Percentiles rank a stretch among this genome's conserved stretches.
These are phyloP conservation scores for Coniella vitis DNA, from an alignment of 2,329 filamentous ascomycete species.

Conservation along the genomic window DNA sequence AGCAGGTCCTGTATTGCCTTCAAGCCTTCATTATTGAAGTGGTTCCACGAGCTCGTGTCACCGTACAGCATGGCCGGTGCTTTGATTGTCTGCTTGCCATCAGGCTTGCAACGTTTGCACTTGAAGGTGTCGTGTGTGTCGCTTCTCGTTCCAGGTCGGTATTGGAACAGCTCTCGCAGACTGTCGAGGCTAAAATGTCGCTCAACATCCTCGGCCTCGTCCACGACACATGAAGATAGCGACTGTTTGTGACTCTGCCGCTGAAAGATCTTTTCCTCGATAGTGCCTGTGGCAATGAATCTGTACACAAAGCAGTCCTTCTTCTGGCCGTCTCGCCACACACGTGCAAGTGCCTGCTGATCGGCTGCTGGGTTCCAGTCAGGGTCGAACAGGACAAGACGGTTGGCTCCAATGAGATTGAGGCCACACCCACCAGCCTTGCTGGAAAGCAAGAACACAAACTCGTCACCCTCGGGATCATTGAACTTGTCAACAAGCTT, in stretches of 20 bases:
- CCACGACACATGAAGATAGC: slow-evolving; percentile 90
- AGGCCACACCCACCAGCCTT: slow-evolving; percentile 96
- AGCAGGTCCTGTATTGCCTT: slow-evolving; percentile 84
- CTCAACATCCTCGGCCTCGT: slow-evolving; percentile 94
- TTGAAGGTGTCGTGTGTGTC: slow-evolving; percentile 99
- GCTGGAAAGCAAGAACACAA: slow-evolving; percentile 91
- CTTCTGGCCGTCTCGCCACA: slow-evolving; percentile 98
- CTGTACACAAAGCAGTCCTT: slow-evolving; percentile 99
- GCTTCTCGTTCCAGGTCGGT: slow-evolving; percentile 73
- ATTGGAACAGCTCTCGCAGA: slow-evolving; percentile 89
- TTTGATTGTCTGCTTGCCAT: slow-evolving; percentile 82
- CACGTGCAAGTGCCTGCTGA: slow-evolving; percentile 91
- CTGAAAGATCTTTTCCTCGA: slow-evolving; percentile 99
- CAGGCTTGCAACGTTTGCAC: slow-evolving; percentile 87
- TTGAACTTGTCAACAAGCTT: slow-evolving; percentile 99
- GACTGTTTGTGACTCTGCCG: slow-evolving; percentile 97
- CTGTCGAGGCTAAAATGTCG: slow-evolving; percentile 91
- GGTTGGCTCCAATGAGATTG: slow-evolving; percentile 90
- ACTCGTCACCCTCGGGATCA: slow-evolving; percentile 80
- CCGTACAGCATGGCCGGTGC: slow-evolving; percentile 93
- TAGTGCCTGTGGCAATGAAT: slow-evolving; percentile 97
- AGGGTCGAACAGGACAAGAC: slow-evolving; percentile 91
- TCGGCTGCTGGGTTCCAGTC: slow-evolving; percentile 98
- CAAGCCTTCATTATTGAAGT: slow-evolving; percentile 79
- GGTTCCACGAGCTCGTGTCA: slow-evolving; percentile 99